Conservation (phyloP, 1,284 basidiomycete species). For the Hypsizygus ulmarius region DNA sequence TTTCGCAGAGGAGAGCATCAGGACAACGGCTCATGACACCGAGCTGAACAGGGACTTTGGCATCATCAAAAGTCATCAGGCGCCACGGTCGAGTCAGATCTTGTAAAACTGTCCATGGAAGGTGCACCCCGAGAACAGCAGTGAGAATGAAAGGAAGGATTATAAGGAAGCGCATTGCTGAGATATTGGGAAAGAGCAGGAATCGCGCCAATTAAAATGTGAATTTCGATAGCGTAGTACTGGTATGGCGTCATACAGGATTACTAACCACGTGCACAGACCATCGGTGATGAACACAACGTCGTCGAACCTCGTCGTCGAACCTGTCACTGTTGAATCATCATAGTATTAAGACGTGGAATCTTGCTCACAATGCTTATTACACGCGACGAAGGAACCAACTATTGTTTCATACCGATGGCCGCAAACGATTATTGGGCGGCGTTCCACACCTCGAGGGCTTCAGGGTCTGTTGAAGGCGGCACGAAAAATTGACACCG, state of each 20-base stretch:
- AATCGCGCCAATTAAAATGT: neutral
- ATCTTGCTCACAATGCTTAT: too few relatives aligned
- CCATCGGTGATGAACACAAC: too few relatives aligned
- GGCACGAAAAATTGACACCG: slow-evolving; percentile 83
- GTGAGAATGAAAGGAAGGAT: slow-evolving; percentile 17
- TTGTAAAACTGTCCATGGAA: slow-evolving; percentile 14
- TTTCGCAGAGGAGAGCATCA: slow-evolving; percentile 77
- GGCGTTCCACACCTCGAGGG: slow-evolving; percentile 69
- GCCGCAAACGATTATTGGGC: slow-evolving; percentile 25
- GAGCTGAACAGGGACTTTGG: slow-evolving; percentile 57
- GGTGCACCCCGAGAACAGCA: slow-evolving; percentile 14
- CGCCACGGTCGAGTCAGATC: slow-evolving; percentile 2
- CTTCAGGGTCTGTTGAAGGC: slow-evolving; percentile 57
- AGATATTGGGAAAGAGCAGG: slow-evolving; percentile 9
- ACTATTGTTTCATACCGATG: slow-evolving; percentile 13
- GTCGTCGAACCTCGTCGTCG: too few relatives aligned
- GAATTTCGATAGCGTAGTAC: too few relatives aligned
- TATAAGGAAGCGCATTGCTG: slow-evolving; percentile 19
- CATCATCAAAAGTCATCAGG: slow-evolving; percentile 24
- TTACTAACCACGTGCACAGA: slow-evolving; percentile 1
- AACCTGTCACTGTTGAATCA: too few relatives aligned
- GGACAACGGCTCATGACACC: slow-evolving; percentile 81
- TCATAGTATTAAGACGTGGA: too few relatives aligned
- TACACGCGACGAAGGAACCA: neutral
- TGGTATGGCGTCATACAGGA: slow-evolving; percentile 18